Percentiles rank a stretch among this genome's conserved stretches.
Conservation (phyloP, 164 flowering plant species). For the Liriodendron chinense region DNA sequence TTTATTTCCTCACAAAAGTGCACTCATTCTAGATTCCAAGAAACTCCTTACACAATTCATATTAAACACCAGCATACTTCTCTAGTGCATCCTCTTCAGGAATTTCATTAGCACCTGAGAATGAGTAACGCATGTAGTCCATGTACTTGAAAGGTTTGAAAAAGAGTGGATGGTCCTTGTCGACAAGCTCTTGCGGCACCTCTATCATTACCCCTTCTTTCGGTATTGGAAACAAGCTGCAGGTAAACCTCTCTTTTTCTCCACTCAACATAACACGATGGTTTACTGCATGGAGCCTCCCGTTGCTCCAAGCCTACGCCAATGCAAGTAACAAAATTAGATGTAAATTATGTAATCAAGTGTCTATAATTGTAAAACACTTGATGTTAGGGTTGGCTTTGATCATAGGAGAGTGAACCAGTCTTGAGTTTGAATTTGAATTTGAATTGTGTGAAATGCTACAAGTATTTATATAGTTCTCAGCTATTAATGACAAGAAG, state of each 20-base stretch:
- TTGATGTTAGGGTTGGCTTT: too few species aligned
- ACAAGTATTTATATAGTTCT: too few species aligned
- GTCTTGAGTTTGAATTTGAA: too few species aligned
- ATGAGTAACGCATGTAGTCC: slow-evolving; percentile 28
- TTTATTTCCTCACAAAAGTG: too few species aligned
- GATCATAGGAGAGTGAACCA: too few species aligned
- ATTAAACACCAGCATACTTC: slow-evolving; percentile 32
- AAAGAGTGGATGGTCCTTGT: slow-evolving; percentile 51
- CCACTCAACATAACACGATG: slow-evolving; percentile 54
- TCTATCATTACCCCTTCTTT: slow-evolving; percentile 33
- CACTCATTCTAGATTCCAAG: too few species aligned
- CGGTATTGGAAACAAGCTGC: slow-evolving; percentile 36
- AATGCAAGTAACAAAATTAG: not conserved
- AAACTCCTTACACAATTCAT: not conserved
- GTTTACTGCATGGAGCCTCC: slow-evolving; percentile 43
- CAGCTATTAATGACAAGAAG: too few species aligned
- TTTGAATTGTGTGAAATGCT: too few species aligned
- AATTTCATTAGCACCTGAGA: slow-evolving; percentile 6
- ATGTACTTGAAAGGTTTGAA: slow-evolving; percentile 40
- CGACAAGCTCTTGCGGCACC: slow-evolving; percentile 48
- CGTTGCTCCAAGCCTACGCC: slow-evolving; percentile 65
- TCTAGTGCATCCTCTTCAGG: slow-evolving; percentile 28
- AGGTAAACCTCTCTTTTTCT: slow-evolving; percentile 40
- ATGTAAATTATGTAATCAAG: too few species aligned
- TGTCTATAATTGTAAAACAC: too few species aligned